These are phyloP conservation scores for Choricystis sp. DNA, from an alignment of 139 green algal species.

Conservation along the genomic window DNA sequence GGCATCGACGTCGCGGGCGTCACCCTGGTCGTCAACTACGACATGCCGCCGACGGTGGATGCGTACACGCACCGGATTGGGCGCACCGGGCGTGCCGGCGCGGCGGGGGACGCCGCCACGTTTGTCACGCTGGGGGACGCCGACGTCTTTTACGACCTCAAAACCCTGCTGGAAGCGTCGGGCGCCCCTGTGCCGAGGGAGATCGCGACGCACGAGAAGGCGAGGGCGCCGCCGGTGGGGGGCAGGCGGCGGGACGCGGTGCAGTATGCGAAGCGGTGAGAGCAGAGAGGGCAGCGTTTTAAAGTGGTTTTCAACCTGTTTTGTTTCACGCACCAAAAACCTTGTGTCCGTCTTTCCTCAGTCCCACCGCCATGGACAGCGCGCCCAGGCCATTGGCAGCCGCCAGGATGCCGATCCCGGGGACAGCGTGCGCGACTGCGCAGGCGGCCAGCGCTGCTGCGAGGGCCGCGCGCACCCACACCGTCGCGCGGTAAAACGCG, in stretches of 20 bases:
- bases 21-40: slow-evolving; percentile 91
- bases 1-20: slow-evolving; percentile 89
- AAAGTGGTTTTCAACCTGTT: too few relatives aligned
- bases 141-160: slow-evolving; percentile 92
- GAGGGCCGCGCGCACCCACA: background rate
- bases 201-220: slow-evolving; percentile 65
- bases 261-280: slow-evolving; percentile 46
- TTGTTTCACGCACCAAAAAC: slow-evolving; percentile 2
- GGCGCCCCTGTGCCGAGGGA: slow-evolving; percentile 38
- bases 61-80: slow-evolving; percentile 92
- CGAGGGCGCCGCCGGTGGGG: slow-evolving; percentile 17
- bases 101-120: slow-evolving; percentile 72
- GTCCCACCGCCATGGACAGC: background rate
- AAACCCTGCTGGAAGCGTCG: slow-evolving; percentile 57
- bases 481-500: background rate
- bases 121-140: slow-evolving; percentile 69
- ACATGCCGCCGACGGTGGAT: slow-evolving; percentile 92
- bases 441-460: background rate
- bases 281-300: too few relatives aligned
- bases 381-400: background rate
- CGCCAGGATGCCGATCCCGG: background rate
- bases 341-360: slow-evolving; percentile 2
- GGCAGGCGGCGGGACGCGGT: slow-evolving; percentile 20
- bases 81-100: slow-evolving; percentile 67
- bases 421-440: background rate